Base-by-base conservation (phyloP, 306 rosid genomes). In the Herpetospermum pedunculosum region DNA sequence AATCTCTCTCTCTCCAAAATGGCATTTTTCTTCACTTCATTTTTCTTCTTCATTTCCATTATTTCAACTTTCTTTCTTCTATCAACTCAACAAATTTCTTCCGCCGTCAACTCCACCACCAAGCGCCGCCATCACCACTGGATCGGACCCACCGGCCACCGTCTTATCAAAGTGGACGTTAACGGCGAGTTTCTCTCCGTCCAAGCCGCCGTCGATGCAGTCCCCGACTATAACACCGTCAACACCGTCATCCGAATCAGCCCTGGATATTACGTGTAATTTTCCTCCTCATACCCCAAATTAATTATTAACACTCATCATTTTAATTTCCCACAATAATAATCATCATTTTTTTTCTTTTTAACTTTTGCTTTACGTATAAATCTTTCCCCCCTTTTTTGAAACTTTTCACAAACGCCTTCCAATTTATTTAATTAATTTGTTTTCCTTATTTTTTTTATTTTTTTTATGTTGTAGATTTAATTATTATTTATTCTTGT, bases 181-280 rank as follows among this genome's bases (percentile, higher is more conserved):
- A 82, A 86, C 13, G 98, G 53, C 21, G 80, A 84, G 19, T 88
- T 87, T 83, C 77, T 3, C 63, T 87, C 90, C 3, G 96, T 92
- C 43, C 98, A 92, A 80, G 85, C 85, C 0, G 97, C 97, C 29
- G 93, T 92, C 2, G 78, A 92, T 60, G 77, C 92, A 4, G 86
- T 90, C 12, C 85, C 90, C 0, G 87, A 65, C 49, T 87, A 86
- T 80, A 90, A 92, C 29, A 78, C 74, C 75, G 82, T 77, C 85
- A 87, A 82, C 21, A 79, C 87, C 25, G 34, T 88, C 72, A 90
- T 90, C 76, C 80, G 76, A 62, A 92, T 92, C 76, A 77, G 86
- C 25, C 86, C 96, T 4, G 98, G 97, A 69, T 82, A 62, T 82
- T 92, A 92, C 89, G 78, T 75, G 98, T 92, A 83, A 73, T 63